Evolutionary conservation across 805 yeast genomes (phyloP).

Genomic region (Wickerhamomyces strasburgensis): DNA sequence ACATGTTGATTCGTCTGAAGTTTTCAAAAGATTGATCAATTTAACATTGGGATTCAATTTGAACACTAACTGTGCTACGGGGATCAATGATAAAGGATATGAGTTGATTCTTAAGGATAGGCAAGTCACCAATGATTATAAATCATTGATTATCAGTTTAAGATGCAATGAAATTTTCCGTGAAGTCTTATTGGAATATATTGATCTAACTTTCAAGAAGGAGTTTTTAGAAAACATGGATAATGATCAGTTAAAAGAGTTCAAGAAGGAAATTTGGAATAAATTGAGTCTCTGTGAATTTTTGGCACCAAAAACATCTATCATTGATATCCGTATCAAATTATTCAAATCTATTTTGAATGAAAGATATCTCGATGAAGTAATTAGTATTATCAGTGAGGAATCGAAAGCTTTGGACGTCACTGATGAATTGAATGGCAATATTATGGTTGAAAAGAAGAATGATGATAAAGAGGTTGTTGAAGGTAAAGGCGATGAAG

Average conservation of each 20-base stretch:
- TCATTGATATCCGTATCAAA: slow-evolving; percentile 25
- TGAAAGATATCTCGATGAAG: slow-evolving; percentile 21
- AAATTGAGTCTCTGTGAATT: slow-evolving; percentile 21
- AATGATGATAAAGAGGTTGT: slow-evolving; percentile 6
- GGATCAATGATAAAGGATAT: slow-evolving; percentile 23
- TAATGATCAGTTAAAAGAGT: slow-evolving; percentile 20
- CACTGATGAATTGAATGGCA: slow-evolving; percentile 3
- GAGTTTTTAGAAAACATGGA: slow-evolving; percentile 12
- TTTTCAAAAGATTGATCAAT: slow-evolving; percentile 25
- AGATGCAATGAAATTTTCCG: slow-evolving; percentile 29
- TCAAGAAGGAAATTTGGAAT: slow-evolving; percentile 24
- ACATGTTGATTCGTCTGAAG: slow-evolving; percentile 13
- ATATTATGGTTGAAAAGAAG: too few relatives aligned
- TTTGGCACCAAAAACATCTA: slow-evolving; percentile 23
- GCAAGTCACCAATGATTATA: slow-evolving; percentile 20
- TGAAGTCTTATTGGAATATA: slow-evolving; percentile 22
- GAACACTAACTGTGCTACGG: slow-evolving; percentile 20
- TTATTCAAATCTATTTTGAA: slow-evolving; percentile 26
- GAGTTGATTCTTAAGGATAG: slow-evolving; percentile 22
- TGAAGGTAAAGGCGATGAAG: too few relatives aligned
- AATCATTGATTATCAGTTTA: slow-evolving; percentile 19
- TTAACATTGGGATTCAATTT: slow-evolving; percentile 14
- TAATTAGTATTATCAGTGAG: not conserved
- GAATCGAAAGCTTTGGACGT: slow-evolving; percentile 7
- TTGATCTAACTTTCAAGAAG: slow-evolving; percentile 22